Evolutionary conservation across 192 early-diverging fungal species (phyloP).

Genomic region (Rhizoclosmatium globosum): DNA sequence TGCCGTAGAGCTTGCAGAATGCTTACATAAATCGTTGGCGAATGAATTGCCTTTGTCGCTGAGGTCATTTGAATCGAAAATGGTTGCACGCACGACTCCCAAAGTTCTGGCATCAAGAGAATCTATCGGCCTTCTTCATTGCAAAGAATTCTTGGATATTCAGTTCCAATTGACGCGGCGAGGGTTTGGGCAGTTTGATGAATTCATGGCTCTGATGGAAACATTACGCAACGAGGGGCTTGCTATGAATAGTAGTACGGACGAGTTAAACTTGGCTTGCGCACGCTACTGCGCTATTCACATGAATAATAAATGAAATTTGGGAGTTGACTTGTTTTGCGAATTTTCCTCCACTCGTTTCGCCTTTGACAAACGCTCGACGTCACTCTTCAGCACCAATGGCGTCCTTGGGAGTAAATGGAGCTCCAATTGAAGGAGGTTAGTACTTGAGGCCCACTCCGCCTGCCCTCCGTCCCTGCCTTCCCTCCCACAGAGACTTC

Average conservation of each 20-base stretch:
- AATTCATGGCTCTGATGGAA: constrained; percentile 13
- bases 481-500: too few relatives aligned
- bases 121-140: constrained; percentile 16
- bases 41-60: constrained; percentile 3
- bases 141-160: constrained; percentile 18
- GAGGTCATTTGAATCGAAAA: constrained; percentile 30
- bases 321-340: too few relatives aligned
- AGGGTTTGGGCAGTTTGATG: constrained; percentile 6
- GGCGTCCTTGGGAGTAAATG: neutral
- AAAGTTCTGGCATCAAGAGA: constrained; percentile 34
- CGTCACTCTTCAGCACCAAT: neutral
- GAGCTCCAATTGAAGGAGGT: neutral
- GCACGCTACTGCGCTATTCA: neutral
- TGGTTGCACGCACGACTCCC: constrained; percentile 27
- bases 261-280: neutral
- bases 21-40: neutral
- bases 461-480: too few relatives aligned
- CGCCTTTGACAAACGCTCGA: too few relatives aligned
- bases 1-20: constrained; percentile 32
- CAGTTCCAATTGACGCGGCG: constrained; percentile 26
- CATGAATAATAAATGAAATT: too few relatives aligned
- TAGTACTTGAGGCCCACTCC: too few relatives aligned
- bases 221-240: constrained; percentile 5
- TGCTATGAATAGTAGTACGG: neutral
- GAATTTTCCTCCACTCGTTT: too few relatives aligned